These are phyloP conservation scores for Dendrocalamus latiflorus DNA, from an alignment of 202 grass and related monocot species.

Conservation along the genomic window DNA sequence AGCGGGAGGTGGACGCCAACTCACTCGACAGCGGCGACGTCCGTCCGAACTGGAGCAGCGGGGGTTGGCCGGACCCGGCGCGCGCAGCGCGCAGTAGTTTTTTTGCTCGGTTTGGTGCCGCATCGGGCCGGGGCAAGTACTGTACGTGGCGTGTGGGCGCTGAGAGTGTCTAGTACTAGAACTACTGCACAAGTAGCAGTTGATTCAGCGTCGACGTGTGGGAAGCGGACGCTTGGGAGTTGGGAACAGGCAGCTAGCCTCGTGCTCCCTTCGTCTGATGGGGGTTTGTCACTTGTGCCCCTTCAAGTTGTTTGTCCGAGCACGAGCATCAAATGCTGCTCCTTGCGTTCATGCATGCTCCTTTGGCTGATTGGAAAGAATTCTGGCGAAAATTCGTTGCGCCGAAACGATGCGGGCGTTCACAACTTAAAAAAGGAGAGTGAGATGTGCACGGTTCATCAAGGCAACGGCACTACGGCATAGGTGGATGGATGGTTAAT, in stretches of 20 bases:
- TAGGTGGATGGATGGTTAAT: neutral
- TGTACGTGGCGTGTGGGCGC: no score
- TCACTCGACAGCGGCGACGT: conserved; percentile 1
- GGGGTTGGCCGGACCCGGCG: neutral
- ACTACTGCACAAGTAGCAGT: neutral
- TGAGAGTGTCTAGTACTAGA: neutral
- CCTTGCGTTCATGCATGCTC: neutral
- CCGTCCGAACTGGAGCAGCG: neutral
- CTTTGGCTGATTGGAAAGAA: neutral
- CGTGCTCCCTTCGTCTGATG: neutral
- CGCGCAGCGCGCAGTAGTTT: neutral
- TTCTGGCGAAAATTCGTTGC: neutral
- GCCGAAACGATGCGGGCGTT: neutral
- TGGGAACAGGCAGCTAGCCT: neutral
- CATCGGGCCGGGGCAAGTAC: neutral
- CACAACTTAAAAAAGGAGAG: neutral
- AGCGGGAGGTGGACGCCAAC: neutral
- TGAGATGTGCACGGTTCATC: neutral
- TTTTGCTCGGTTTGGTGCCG: neutral
- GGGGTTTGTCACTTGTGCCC: neutral
- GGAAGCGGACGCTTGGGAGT: neutral
- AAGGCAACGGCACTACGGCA: neutral
- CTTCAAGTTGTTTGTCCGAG: neutral
- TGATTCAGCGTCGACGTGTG: neutral
- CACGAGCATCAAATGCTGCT: neutral